Base-by-base conservation (phyloP, 2,329 filamentous ascomycete genomes). In the Polytolypa hystricis region DNA sequence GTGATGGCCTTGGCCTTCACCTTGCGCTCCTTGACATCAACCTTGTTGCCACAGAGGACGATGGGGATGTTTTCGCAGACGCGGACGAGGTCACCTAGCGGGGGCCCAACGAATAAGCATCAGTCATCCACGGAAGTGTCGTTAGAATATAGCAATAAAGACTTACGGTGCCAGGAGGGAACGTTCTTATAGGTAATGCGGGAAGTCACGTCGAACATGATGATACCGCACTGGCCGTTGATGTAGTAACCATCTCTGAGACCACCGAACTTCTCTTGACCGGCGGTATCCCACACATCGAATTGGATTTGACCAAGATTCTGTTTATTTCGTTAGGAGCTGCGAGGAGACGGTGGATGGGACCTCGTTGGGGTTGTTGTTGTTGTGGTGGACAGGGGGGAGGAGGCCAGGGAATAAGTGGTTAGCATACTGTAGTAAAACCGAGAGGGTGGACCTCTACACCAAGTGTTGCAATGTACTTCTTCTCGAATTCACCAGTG, bases 1-100 rank as follows among this genome's bases (percentile, higher is more conserved):
- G 91, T 98, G 70, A 98, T 98, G 63, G 89, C 93, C 84, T 98
- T 98, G 62, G 91, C 91, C 81, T 98, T 98, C 64, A 98, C 91
- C 74, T 98, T 98, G 68, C 91, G 85, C 79, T 98, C 91, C 83
- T 98, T 98, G 49, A 98, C 91, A 73, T 98, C 91, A 56, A 94
- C 72, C 69, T 98, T 96, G 74, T 98, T 98, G 44, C 91, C 91
- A 38, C 89, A 91, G 29, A 98, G 79, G 32, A 91, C 91, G 56
- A 98, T 98, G 63, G 98, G 87, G 62, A 98, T 96, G 66, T 96
- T 96, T 66, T 98, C 91, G 69, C 96, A 96, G 45, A 58, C 93
- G 79, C 65, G 96, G 89, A 41, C 96, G 77, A 98, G 79, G 61
- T 98, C 91, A 73, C 87, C 86, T 94, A 46, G 39, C 9, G 12